Conservation (phyloP, 1,284 basidiomycete species). For the Lignosus rhinocerotis region DNA sequence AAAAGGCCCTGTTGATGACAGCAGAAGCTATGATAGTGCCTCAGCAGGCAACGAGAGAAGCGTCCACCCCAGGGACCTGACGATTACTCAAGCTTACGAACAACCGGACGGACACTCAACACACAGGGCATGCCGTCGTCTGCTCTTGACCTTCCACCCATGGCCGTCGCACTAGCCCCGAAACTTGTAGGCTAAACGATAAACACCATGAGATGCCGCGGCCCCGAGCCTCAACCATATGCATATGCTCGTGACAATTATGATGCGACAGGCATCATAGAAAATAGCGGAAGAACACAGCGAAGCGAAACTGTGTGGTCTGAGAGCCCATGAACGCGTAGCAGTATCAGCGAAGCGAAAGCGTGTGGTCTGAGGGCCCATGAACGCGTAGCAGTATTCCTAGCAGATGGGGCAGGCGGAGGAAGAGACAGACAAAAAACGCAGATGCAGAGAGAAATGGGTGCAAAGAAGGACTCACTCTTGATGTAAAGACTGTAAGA, state of each 20-base stretch:
- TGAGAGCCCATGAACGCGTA: not conserved
- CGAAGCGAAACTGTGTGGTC: not conserved
- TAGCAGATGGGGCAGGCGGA: not conserved
- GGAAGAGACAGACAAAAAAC: conserved; percentile 2
- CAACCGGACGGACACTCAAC: too few relatives aligned
- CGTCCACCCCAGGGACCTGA: not conserved
- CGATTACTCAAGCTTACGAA: too few relatives aligned
- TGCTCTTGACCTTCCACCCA: not conserved
- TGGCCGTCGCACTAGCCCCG: not conserved
- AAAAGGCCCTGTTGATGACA: not conserved
- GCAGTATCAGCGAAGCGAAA: not conserved
- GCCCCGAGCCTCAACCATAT: too few relatives aligned
- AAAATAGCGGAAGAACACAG: not conserved
- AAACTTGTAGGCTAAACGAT: not conserved
- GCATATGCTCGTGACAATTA: not conserved
- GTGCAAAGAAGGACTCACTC: conserved; percentile 39
- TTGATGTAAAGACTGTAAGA: conserved; percentile 50
- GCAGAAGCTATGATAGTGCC: not conserved
- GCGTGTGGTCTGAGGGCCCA: too few relatives aligned
- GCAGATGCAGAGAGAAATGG: conserved; percentile 12
- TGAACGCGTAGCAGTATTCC: not conserved
- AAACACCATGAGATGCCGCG: not conserved
- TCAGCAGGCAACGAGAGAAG: not conserved
- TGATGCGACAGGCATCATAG: not conserved
- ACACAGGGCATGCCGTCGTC: too few relatives aligned